phyloP scores from a whole-genome alignment of 2,329 filamentous ascomycete genomes.

The Pseudogymnoascus sp. region DNA sequence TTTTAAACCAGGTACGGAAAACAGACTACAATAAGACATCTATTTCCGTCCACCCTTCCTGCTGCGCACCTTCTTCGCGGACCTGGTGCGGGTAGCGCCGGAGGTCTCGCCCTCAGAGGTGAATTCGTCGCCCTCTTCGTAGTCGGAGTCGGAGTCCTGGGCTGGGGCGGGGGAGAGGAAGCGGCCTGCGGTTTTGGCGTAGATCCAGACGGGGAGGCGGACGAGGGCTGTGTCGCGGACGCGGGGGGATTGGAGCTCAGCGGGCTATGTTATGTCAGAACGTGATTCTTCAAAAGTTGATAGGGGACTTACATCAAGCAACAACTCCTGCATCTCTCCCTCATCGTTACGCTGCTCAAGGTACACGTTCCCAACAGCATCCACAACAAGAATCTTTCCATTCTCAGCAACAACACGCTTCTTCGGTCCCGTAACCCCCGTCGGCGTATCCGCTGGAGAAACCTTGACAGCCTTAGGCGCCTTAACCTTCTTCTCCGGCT shows the following conservation, averaged over 20 bases:
- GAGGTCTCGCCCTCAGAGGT: background rate
- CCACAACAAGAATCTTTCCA: slow-evolving; percentile 88
- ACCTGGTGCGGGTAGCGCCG: background rate
- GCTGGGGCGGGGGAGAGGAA: slow-evolving; percentile 34
- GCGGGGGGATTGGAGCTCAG: slow-evolving; percentile 70
- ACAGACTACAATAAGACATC: background rate
- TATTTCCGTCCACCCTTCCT: background rate
- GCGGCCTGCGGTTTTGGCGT: slow-evolving; percentile 47
- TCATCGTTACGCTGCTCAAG: slow-evolving; percentile 89
- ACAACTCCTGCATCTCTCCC: slow-evolving; percentile 70
- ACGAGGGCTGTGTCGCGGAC: slow-evolving; percentile 76
- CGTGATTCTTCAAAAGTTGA: background rate
- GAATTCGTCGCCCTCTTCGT: slow-evolving; percentile 25
- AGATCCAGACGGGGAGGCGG: slow-evolving; percentile 68
- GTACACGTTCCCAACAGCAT: slow-evolving; percentile 85
- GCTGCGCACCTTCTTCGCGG: background rate
- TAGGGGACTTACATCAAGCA: slow-evolving; percentile 67
- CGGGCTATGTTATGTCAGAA: slow-evolving; percentile 46
- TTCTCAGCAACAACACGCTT: slow-evolving; percentile 90
- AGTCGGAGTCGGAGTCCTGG: slow-evolving; percentile 32
- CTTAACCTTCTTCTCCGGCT: slow-evolving; percentile 48
- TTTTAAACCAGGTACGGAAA: background rate
- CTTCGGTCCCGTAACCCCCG: slow-evolving; percentile 64
- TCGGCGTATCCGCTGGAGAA: slow-evolving; percentile 28
- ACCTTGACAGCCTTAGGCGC: slow-evolving; percentile 39